Percentiles rank a stretch among this genome's conserved stretches.
Conservation (phyloP, 2,329 filamentous ascomycete genomes). For the Apiospora kogelbergensis region DNA sequence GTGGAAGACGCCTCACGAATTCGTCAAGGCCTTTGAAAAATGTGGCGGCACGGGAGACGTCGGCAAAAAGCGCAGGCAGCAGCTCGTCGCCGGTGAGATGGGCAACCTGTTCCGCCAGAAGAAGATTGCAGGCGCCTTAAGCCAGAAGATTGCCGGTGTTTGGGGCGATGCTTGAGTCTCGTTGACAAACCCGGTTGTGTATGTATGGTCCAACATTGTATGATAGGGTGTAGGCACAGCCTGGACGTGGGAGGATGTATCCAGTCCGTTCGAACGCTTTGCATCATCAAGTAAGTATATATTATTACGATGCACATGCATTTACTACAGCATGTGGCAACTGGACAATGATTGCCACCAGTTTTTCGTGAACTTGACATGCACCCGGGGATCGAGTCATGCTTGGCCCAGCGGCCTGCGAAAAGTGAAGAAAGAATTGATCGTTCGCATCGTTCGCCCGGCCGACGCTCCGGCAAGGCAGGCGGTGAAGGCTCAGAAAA, state of each 20-base stretch:
- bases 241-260: background rate
- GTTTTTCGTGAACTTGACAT: too few species aligned
- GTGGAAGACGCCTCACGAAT: constrained; percentile 73
- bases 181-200: background rate
- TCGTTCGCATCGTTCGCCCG: background rate
- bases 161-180: constrained; percentile 58
- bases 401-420: background rate
- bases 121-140: constrained; percentile 65
- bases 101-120: constrained; percentile 63
- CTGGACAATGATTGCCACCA: too few species aligned
- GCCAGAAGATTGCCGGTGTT: constrained; percentile 69
- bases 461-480: background rate
- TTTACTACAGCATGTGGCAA: background rate
- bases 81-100: constrained; percentile 59
- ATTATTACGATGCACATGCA: background rate
- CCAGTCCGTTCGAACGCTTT: background rate
- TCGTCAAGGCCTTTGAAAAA: constrained; percentile 67
- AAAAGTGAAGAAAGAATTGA: background rate
- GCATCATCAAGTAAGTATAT: background rate
- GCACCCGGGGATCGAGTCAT: background rate
- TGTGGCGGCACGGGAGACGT: constrained; percentile 47
- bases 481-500: background rate
- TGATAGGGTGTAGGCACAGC: background rate
- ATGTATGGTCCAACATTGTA: background rate
- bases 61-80: constrained; percentile 56